Evolutionary conservation across 2,329 filamentous ascomycete species (phyloP).

Genomic region (Tolypocladium tropicale): DNA sequence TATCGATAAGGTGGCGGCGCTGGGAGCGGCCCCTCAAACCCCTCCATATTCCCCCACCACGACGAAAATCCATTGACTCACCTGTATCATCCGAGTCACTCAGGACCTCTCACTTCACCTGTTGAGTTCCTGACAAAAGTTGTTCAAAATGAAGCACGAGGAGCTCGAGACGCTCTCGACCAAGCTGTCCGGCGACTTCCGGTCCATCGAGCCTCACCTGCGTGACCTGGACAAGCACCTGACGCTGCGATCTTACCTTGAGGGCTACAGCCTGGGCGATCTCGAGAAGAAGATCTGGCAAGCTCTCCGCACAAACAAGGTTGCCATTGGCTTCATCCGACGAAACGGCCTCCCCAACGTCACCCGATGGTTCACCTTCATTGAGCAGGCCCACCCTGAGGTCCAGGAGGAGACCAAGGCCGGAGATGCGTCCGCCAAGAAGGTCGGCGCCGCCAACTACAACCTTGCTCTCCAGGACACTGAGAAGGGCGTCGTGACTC

Average conservation of each 20-base stretch:
- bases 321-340: slow-evolving; percentile 71
- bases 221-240: slow-evolving; percentile 78
- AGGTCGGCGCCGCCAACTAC: slow-evolving; percentile 69
- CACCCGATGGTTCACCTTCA: slow-evolving; percentile 75
- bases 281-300: slow-evolving; percentile 77
- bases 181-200: slow-evolving; percentile 60
- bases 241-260: slow-evolving; percentile 74
- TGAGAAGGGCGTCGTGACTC: slow-evolving; percentile 79
- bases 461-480: slow-evolving; percentile 79
- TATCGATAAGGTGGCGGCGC: slow-evolving; percentile 13
- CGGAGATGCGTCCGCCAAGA: slow-evolving; percentile 60
- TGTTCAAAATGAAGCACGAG: slow-evolving; percentile 41
- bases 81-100: background rate
- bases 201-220: slow-evolving; percentile 65
- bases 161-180: slow-evolving; percentile 42
- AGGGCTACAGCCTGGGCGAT: slow-evolving; percentile 68
- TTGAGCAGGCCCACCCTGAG: slow-evolving; percentile 75
- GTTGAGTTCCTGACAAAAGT: background rate
- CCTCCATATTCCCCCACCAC: slow-evolving; percentile 13
- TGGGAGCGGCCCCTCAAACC: slow-evolving; percentile 7
- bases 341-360: slow-evolving; percentile 69
- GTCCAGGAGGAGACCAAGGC: slow-evolving; percentile 60
- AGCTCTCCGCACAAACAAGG: slow-evolving; percentile 71
- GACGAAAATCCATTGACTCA: slow-evolving; percentile 16
- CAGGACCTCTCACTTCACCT: background rate